Evolutionary conservation across 345 rosid species (phyloP), one percentile per base, ranked within the genome.

Genomic region (Moricandia moricandioides): DNA sequence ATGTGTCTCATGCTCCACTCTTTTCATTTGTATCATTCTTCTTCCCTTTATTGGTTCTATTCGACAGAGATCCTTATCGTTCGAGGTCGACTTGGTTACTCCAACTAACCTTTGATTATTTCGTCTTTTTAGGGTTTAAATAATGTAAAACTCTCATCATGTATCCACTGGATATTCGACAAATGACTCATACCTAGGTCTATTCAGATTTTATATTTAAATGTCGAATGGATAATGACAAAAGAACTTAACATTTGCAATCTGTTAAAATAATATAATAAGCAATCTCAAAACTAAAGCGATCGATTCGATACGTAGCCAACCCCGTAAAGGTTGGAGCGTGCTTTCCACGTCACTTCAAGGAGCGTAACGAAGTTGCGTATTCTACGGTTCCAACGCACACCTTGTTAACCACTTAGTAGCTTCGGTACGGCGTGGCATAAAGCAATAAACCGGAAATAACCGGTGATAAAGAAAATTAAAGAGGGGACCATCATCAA

Each of bases 301-400:
- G 59, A 66, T 11, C 49, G 16, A 58, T 59, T 11, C 49, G 16
- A 58, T 59, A 70, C 55, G 72, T 70, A 68, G 56, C 54, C 47
- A 51, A 54, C 11, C 65, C 86, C 68, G 58, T 30, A 82, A 76
- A 69, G 12, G 54, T 82, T 78, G 92, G 92, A 83, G 88, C 89
- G 84, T 87, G 92, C 78, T 82, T 66, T 69, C 79, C 86, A 85
- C 87, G 85, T 86, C 81, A 87, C 69, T 54, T 35, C 0, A 59
- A 66, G 21, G 77, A 66, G 81, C 78, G 80, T 79, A 57, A 54
- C 57, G 5, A 68, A 14, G 56, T 67, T 33, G 7, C 30, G 6
- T 27, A 12, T 12, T 56, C 13, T 71, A n/a, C 39, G 39, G 43
- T 60, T 60, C 65, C n/a, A n/a, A n/a, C n/a, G n/a, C 24, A 21